phyloP scores from a whole-genome alignment of 1,139 yeast species.

The Meyerozyma sp. region DNA sequence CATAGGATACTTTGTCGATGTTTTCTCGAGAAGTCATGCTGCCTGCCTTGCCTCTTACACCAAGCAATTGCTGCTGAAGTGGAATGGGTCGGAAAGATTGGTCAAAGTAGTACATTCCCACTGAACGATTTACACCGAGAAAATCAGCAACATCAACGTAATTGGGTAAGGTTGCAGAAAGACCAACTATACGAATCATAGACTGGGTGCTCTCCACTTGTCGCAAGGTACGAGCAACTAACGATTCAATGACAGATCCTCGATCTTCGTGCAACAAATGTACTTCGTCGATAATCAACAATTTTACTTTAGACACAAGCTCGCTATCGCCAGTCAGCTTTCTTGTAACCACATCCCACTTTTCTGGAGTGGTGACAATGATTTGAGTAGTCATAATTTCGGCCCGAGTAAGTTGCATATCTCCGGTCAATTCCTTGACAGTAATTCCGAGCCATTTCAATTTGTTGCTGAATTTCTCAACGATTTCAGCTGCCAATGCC shows the following conservation, averaged over 20 bases:
- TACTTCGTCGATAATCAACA: conserved; percentile 91
- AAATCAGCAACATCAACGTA: conserved; percentile 94
- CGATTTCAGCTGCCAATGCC: conserved; percentile 96
- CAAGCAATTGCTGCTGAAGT: conserved; percentile 78
- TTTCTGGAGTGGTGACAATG: conserved; percentile 95
- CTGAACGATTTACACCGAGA: conserved; percentile 80
- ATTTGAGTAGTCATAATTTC: conserved; percentile 85
- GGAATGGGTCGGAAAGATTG: conserved; percentile 94
- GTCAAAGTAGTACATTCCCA: conserved; percentile 92
- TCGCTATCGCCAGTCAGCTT: conserved; percentile 84
- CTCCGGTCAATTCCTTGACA: conserved; percentile 92
- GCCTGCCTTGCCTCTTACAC: conserved; percentile 80
- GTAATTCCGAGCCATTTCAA: conserved; percentile 79
- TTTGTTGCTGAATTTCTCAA: conserved; percentile 77
- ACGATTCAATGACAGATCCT: conserved; percentile 94
- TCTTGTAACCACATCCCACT: conserved; percentile 98
- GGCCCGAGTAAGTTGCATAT: conserved; percentile 84
- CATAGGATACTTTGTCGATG: conserved; percentile 72
- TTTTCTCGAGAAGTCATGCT: conserved; percentile 67
- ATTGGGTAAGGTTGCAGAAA: conserved; percentile 94
- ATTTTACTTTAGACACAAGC: conserved; percentile 75
- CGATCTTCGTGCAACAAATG: conserved; percentile 96
- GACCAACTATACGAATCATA: conserved; percentile 93
- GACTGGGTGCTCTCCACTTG: conserved; percentile 93
- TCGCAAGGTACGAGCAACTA: conserved; percentile 90